Percentiles rank a stretch among this genome's conserved stretches.
Evolutionary conservation across 2,329 filamentous ascomycete genomes (phyloP).

Genomic region (Ceratocystis destructans): DNA sequence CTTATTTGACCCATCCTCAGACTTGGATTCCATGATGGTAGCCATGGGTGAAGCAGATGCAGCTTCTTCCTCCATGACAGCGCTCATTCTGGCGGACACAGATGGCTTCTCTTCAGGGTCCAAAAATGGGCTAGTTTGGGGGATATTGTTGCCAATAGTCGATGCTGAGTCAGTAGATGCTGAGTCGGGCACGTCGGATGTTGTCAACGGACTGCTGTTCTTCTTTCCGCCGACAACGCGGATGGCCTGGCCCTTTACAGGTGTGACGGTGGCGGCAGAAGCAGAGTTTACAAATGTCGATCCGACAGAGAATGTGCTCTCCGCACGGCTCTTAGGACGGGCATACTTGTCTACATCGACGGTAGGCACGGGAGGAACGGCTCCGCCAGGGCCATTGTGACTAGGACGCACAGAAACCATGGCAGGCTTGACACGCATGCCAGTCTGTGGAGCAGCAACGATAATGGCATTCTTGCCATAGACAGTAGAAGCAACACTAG

Average conservation of each 20-base stretch:
- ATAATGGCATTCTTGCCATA: conserved; percentile 86
- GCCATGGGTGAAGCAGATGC: conserved; percentile 27
- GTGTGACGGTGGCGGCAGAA: conserved; percentile 42
- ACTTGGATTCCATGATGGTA: conserved; percentile 22
- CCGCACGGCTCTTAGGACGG: conserved; percentile 39
- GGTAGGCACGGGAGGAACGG: conserved; percentile 56
- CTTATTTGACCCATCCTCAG: conserved; percentile 24
- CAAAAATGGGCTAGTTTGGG: conserved; percentile 38
- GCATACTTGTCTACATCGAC: conserved; percentile 53
- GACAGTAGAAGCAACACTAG: conserved; percentile 80
- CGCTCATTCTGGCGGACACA: conserved; percentile 37
- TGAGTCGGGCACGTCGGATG: not conserved
- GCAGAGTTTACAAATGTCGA: conserved; percentile 55
- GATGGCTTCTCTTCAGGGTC: conserved; percentile 34
- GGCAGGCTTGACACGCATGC: conserved; percentile 75
- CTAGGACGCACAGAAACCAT: conserved; percentile 81
- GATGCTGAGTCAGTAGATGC: not conserved
- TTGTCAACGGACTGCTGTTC: conserved; percentile 16
- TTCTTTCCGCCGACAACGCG: conserved; percentile 41
- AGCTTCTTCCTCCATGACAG: conserved; percentile 42
- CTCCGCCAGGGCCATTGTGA: conserved; percentile 32
- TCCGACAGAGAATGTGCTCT: conserved; percentile 50
- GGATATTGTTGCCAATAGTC: not conserved
- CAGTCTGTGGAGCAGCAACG: conserved; percentile 68
- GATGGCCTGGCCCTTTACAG: conserved; percentile 45